Evolutionary conservation across 202 grass and related monocot genomes (phyloP).

Genomic region (Cymbopogon flexuosus): DNA sequence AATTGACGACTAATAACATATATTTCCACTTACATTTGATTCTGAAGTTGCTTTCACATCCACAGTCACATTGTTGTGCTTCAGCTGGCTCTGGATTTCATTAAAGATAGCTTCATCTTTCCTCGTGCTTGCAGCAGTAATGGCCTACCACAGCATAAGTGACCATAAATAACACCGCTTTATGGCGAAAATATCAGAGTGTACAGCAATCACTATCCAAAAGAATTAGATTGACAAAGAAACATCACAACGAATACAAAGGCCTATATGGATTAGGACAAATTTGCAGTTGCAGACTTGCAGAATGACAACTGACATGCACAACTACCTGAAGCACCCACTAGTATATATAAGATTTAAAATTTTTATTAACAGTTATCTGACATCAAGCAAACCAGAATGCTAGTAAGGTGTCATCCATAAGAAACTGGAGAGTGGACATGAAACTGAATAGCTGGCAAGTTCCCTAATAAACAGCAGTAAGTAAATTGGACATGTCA

Average conservation of each 20-base stretch:
- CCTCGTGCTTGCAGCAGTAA: slow-evolving; percentile 60
- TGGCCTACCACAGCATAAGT: slow-evolving; percentile 45
- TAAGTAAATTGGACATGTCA: background rate
- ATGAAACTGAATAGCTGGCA: background rate
- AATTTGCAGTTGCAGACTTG: background rate
- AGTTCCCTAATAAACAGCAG: background rate
- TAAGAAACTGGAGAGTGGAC: background rate
- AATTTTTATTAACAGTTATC: background rate
- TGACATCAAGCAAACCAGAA: background rate
- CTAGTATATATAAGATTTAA: background rate
- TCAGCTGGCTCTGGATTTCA: slow-evolving; percentile 76
- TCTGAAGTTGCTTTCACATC: slow-evolving; percentile 88
- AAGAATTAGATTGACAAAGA: background rate
- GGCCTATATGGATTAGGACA: background rate
- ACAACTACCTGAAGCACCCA: background rate
- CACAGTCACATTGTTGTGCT: slow-evolving; percentile 51
- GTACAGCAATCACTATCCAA: background rate
- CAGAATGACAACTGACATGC: background rate
- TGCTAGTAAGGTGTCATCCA: background rate
- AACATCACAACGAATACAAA: background rate
- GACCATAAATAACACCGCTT: background rate
- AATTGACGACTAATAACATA: background rate
- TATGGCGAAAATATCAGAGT: background rate
- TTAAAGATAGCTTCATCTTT: slow-evolving; percentile 58
- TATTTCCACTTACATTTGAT: slow-evolving; percentile 48